Base-by-base conservation (phyloP, 129 eudicot species). In the Cynara cardunculus region DNA sequence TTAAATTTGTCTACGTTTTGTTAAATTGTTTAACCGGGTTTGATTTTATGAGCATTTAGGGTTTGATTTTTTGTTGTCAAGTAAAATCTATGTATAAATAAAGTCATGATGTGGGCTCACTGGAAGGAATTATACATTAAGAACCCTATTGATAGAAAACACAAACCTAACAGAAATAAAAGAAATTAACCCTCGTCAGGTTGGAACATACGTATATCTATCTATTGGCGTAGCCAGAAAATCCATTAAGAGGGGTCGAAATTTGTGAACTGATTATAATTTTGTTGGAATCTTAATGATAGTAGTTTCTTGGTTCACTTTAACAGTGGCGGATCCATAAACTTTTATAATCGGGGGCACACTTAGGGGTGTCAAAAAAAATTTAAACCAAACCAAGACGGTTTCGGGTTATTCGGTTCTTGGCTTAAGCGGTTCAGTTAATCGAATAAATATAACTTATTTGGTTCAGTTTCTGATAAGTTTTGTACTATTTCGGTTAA, bases 11-110 rank as follows among this genome's bases (percentile, higher is more conserved):
- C 25, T 46, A 1, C 8, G 11, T 39, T 61, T 35, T 69, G 31
- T 76, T 53, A 1, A 21, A 8, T 34, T 27, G 64, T 19, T 53
- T 66, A 7, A 14, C 18, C 30, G 30, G 5, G 72, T 22, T 16
- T 74, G 61, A n/a, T 37, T 34, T 12, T 46, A 49, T 49, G 62
- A 31, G 64, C 35, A 59, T 56, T 73, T 81, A 81, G 80, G 84
- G 75, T 27, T 81, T 74, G 24, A 22, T 41, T 11, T 74, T 24
- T 66, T 39, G 31, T 72, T 12, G 24, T n/a, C 0, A 28, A 41
- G 21, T 30, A 69, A 68, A 32, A 10, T n/a, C 41, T 71, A 7
- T 8, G 5, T 21, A 21, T n/a, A 27, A 64, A 25, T 19, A 21
- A 21, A 16, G 74, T 56, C 24, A n/a, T 56, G 65, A n/a, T 56